phyloP scores from a whole-genome alignment of 2,329 filamentous ascomycete genomes.

The Monosporascus sp. region DNA sequence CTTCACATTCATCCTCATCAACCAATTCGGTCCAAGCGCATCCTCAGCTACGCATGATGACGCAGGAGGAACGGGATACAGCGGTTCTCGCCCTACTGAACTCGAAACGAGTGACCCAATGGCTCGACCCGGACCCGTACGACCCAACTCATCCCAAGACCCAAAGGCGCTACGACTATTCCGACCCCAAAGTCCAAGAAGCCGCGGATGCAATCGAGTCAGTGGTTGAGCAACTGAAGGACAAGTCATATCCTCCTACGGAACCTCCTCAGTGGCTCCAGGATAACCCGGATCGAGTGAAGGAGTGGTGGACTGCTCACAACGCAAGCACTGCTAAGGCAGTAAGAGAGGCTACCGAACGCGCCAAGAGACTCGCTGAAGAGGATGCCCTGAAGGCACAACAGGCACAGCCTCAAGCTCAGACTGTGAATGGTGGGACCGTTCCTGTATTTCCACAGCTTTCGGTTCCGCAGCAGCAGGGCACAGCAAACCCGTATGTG shows the following conservation, averaged over 20 bases:
- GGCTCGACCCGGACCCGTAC: conserved; percentile 35
- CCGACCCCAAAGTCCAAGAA: conserved; percentile 36
- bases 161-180: conserved; percentile 32
- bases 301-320: conserved; percentile 49
- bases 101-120: conserved; percentile 39
- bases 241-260: conserved; percentile 42
- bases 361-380: conserved; percentile 28
- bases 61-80: conserved; percentile 29
- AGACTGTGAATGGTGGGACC: background rate
- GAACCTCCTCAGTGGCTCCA: conserved; percentile 49
- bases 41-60: conserved; percentile 25
- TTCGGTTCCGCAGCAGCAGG: conserved; percentile 3
- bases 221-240: conserved; percentile 35
- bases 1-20: background rate
- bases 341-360: conserved; percentile 33
- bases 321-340: conserved; percentile 33
- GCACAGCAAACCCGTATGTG: conserved; percentile 13
- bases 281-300: conserved; percentile 38
- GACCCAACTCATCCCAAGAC: conserved; percentile 27
- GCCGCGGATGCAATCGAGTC: conserved; percentile 39
- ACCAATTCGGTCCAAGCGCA: conserved; percentile 15
- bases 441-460: too few species aligned
- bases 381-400: conserved; percentile 22
- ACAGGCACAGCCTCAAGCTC: conserved; percentile 10
- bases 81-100: conserved; percentile 37